A percentile compares a stretch with the other conserved stretches of the same genome.
Conservation (phyloP, 176 grass and related monocot genomes). For the Chrysopogon serrulatus region DNA sequence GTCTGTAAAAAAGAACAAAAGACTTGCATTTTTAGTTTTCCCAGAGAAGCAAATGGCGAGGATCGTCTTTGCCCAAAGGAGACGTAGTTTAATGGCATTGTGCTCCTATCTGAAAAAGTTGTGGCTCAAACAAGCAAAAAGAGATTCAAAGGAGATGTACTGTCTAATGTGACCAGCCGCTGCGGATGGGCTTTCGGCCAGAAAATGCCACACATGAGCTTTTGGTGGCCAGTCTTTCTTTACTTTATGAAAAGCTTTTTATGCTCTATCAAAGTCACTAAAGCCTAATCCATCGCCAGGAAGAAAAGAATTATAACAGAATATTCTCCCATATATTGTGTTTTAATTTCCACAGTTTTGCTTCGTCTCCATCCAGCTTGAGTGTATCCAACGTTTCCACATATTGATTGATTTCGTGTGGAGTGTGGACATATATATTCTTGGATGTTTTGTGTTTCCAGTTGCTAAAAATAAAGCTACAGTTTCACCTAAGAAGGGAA, state of each 20-base stretch:
- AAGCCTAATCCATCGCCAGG: conserved; percentile 1
- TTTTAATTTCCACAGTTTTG: background rate
- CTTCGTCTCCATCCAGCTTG: background rate
- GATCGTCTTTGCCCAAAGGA: background rate
- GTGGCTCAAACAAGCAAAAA: background rate
- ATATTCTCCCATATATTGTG: background rate
- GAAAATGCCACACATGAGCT: conserved; percentile 39
- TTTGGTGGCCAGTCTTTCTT: conserved; percentile 29
- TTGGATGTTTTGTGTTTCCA: background rate
- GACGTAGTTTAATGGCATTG: background rate
- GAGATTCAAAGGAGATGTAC: background rate
- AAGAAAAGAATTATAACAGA: conserved; percentile 11
- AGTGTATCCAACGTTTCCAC: background rate
- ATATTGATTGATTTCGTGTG: background rate
- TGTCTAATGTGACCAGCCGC: background rate
- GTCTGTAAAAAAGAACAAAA: background rate
- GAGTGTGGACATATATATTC: background rate
- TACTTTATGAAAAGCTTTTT: conserved; percentile 18
- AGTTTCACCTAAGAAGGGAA: too few species aligned
- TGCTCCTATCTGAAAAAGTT: background rate
- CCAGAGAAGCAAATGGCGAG: background rate
- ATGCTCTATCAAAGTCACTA: background rate
- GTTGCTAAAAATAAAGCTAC: background rate
- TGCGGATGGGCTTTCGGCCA: conserved; percentile 26
- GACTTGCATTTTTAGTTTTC: background rate